Base-by-base conservation (phyloP, 768 basidiomycete species). In the Lactifluus subvellereus region DNA sequence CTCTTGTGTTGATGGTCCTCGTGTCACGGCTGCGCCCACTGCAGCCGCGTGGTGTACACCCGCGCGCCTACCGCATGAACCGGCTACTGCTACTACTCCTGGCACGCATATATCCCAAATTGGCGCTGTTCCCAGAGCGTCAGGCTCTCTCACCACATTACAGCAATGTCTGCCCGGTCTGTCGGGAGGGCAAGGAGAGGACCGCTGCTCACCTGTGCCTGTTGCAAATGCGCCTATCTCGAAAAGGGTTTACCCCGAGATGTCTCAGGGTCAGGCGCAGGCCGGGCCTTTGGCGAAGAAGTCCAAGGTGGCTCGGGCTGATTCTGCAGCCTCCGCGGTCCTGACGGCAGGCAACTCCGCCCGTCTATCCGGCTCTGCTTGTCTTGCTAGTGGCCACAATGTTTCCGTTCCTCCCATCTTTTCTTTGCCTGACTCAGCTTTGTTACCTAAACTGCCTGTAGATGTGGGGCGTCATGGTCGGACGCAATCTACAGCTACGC, bases 71-170 rank as follows among this genome's bases (percentile, higher is more conserved):
- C 35, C 9, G 22, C 18, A 10, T 14, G 42, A 50, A 37, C 22
- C 8, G 6, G 18, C 40, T 20, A 2, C 6, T 5, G 9, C 40
- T 14, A 2, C n/a, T 14, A 37, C 37, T 14, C 27, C 63, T 55
- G 40, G 32, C 10, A 18, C 58, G 59, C 48, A 56, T 64, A 43
- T 60, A 60, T 43, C n/a, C n/a, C 32, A 11, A 35, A 54, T 14
- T 59, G 18, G 22, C 35, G 16, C 27, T 16, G 4, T 35, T 37
- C 7, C 1, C 40, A 14, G 10, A 43, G 14, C 49, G 9, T 16
- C 48, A 1, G 22, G 0, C 1, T 9, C 48, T 20, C 13, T 18
- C 20, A 4, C 27, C 1, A 9, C 37, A 20, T 6, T 6, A n/a
- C 48, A 14, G 18, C 57, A 7, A 6, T 11, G 38, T 16, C 10